Evolutionary conservation across 345 rosid genomes (phyloP), one percentile per base, ranked within the genome.

Genomic region (Brassica cretica): DNA sequence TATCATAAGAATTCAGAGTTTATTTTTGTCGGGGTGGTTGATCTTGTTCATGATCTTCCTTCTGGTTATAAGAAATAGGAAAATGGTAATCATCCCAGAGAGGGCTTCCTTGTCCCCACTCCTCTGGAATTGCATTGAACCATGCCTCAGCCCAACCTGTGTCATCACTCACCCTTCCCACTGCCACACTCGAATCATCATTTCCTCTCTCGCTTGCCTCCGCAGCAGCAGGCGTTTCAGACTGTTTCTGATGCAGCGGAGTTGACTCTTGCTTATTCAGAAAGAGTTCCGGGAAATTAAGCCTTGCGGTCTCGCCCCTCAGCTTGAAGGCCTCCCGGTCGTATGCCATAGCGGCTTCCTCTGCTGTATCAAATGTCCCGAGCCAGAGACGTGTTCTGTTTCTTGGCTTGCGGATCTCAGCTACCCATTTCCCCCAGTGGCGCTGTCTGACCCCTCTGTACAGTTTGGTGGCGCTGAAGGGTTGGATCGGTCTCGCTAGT

Each of bases 391-490:
- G 92, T 76, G 97, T 89, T 82, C 92, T 84, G 72, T 91, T 92
- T 46, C 91, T 88, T 68, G 98, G 98, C 74, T 85, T 93, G 70
- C 98, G 98, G 82, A 92, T 94, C 85, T 94, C 98, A 0, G 98
- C 97, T 8, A 92, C 97, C 97, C 98, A 94, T 88, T 94, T 94
- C 19, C 98, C 97, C 97, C 97, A 94, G 78, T 94, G 97, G 71
- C 96, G 86, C 77, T 94, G 98, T 82, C 97, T 88, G 51, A 94
- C 96, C 66, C 97, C 98, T 68, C 97, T 86, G 65, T 94, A 94
- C 27, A 94, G 91, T 84, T 89, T 94, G 2, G 96, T 92, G 6
- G 94, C 71, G 71, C 87, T 85, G 21, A 87, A 74, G 8, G 98
- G 98, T 85, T 89, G 96, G 9, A 87, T 44, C 3, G 90, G 89